Conservation (phyloP, 257 asterid genomes). For the Nicotiana sylvestris region DNA sequence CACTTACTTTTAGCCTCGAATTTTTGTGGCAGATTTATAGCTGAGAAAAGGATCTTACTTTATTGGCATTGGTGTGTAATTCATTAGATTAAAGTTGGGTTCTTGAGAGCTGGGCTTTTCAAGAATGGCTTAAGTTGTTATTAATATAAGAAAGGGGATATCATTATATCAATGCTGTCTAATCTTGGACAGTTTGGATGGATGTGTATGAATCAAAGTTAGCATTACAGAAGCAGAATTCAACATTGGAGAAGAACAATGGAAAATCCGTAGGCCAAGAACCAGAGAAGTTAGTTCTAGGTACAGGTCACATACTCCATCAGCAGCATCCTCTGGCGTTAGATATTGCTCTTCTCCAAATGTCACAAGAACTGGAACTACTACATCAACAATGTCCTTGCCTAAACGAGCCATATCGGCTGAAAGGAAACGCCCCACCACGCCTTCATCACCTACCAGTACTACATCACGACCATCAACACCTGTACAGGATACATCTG, state of each 20-base stretch:
- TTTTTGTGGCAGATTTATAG: constrained; percentile 50
- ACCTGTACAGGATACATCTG: constrained; percentile 49
- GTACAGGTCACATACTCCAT: constrained; percentile 64
- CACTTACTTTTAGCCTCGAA: constrained; percentile 28
- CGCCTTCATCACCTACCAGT: constrained; percentile 48
- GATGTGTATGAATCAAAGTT: constrained; percentile 35
- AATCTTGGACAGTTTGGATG: too few relatives aligned
- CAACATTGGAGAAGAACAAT: constrained; percentile 51
- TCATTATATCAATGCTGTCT: constrained; percentile 22
- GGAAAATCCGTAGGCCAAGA: constrained; percentile 45
- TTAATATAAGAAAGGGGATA: constrained; percentile 24
- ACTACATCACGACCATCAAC: constrained; percentile 44
- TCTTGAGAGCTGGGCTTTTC: constrained; percentile 30
- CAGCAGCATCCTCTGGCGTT: constrained; percentile 34
- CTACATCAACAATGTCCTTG: constrained; percentile 28
- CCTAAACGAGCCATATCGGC: constrained; percentile 75
- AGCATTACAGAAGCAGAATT: constrained; percentile 44
- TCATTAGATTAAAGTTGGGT: constrained; percentile 28
- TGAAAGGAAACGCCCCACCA: constrained; percentile 60
- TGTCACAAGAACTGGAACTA: constrained; percentile 31
- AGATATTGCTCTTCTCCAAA: constrained; percentile 67
- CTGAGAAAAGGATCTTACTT: constrained; percentile 36
- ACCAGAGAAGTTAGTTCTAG: constrained; percentile 79
- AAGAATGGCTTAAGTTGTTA: constrained; percentile 22
- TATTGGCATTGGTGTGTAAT: constrained; percentile 30